Conservation (phyloP, 768 basidiomycete species). For the Candolleomyces efflorescens region DNA sequence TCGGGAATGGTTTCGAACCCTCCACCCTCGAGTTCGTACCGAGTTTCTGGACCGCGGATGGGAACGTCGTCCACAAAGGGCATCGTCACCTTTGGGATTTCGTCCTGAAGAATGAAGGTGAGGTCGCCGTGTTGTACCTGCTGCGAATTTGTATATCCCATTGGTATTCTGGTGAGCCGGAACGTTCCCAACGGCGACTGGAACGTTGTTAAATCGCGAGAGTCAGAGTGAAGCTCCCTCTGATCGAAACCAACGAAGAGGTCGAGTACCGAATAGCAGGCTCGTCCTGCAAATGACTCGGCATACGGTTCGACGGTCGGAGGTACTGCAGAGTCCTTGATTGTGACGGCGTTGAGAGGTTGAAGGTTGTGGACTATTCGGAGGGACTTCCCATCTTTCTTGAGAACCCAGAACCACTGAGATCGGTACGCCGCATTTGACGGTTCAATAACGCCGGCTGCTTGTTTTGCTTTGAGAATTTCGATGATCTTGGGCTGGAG, state of each 20-base stretch:
- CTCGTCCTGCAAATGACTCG: constrained; percentile 27
- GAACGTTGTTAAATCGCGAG: no score
- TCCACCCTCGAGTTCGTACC: no score
- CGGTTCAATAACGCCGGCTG: constrained; percentile 34
- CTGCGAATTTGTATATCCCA: no score
- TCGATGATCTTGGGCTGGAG: constrained; percentile 26
- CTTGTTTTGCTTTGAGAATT: constrained; percentile 31
- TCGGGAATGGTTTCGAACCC: no score
- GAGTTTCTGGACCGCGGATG: no score
- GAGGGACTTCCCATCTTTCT: constrained; percentile 33
- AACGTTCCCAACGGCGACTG: no score
- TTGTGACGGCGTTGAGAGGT: constrained; percentile 32
- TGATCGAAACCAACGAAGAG: constrained; percentile 27
- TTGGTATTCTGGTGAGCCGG: no score
- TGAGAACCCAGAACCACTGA: constrained; percentile 35
- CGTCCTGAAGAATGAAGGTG: no score
- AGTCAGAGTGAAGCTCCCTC: no score
- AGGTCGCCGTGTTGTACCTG: no score
- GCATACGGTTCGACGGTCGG: constrained; percentile 28
- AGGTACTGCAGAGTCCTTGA: constrained; percentile 30
- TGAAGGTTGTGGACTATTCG: constrained; percentile 32
- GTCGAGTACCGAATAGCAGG: constrained; percentile 23
- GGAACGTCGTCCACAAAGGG: no score
- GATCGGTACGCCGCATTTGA: constrained; percentile 36
- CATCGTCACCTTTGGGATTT: no score